These are phyloP conservation scores for Pythium dissimile DNA, from an alignment of 352 stramenopile species.

Conservation along the genomic window DNA sequence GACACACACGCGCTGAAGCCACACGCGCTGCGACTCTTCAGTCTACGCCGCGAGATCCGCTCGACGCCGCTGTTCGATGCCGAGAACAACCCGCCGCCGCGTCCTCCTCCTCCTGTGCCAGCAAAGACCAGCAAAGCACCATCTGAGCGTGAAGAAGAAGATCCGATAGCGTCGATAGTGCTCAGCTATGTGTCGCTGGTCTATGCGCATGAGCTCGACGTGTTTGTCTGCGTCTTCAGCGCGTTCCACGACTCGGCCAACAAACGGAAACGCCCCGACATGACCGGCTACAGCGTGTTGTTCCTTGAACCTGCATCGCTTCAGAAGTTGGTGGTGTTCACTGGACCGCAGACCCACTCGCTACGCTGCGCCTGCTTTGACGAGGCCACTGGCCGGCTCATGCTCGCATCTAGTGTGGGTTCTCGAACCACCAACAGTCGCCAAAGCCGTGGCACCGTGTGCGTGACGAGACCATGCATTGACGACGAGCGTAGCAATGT, in stretches of 20 bases:
- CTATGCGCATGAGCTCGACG: constrained; percentile 42
- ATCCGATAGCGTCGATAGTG: constrained; percentile 5
- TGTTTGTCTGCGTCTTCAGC: constrained; percentile 65
- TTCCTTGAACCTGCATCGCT: constrained; percentile 66
- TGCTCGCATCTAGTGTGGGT: constrained; percentile 32
- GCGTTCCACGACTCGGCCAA: constrained; percentile 12
- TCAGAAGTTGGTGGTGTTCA: constrained; percentile 49
- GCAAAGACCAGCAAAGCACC: neutral
- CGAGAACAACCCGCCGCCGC: constrained; percentile 12
- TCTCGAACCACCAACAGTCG: neutral
- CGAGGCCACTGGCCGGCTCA: constrained; percentile 28
- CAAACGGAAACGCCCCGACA: neutral
- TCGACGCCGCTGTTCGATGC: constrained; percentile 43
- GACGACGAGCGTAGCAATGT: constrained; percentile 32
- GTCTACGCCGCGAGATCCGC: constrained; percentile 67
- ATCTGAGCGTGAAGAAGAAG: neutral
- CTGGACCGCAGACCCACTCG: constrained; percentile 32
- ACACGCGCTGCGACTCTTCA: constrained; percentile 66
- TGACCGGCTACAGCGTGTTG: constrained; percentile 34
- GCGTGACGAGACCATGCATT: constrained; percentile 2
- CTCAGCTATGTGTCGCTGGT: constrained; percentile 29
- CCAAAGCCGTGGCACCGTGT: neutral
- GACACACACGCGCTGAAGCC: constrained; percentile 38
- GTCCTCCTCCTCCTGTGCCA: neutral
- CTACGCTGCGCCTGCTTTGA: constrained; percentile 52